A percentile compares a stretch with the other conserved stretches of the same genome.
Conservation (phyloP, 1,284 basidiomycete species). For the Singerocomus inundabilis region DNA sequence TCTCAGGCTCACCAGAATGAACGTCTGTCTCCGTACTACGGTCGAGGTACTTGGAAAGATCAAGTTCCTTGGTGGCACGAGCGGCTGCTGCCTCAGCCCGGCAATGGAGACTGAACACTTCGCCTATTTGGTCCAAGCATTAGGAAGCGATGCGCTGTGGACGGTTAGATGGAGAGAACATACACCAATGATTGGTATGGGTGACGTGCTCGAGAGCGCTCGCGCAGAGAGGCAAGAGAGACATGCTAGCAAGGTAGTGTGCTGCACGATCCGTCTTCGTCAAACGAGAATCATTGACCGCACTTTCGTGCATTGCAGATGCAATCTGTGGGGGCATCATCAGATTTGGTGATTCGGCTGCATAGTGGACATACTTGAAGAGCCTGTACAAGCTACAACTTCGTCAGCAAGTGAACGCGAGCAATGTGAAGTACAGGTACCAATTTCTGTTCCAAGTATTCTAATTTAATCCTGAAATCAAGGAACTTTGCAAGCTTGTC, state of each 20-base stretch:
- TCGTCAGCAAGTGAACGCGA: slow-evolving; percentile 5
- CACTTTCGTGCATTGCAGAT: slow-evolving; percentile 26
- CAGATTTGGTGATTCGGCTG: neutral
- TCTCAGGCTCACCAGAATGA: neutral
- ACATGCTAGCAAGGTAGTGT: slow-evolving; percentile 9
- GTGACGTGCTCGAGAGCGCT: slow-evolving; percentile 1
- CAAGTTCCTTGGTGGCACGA: slow-evolving; percentile 3
- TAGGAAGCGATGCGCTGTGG: neutral
- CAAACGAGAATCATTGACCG: slow-evolving; percentile 16
- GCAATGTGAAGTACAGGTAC: slow-evolving; percentile 1
- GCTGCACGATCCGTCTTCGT: slow-evolving; percentile 4
- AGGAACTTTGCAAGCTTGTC: slow-evolving; percentile 16
- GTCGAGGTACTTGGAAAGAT: slow-evolving; percentile 8
- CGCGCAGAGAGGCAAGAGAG: slow-evolving; percentile 17
- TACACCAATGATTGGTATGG: slow-evolving; percentile 10
- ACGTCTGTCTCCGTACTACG: neutral
- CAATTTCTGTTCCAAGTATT: slow-evolving; percentile 11
- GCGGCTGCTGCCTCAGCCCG: slow-evolving; percentile 7
- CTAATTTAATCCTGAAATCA: neutral
- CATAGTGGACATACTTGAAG: slow-evolving; percentile 19
- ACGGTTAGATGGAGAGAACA: slow-evolving; percentile 4
- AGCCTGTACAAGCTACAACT: slow-evolving; percentile 15
- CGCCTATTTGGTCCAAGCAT: slow-evolving; percentile 10
- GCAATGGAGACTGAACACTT: slow-evolving; percentile 4
- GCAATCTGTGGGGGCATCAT: slow-evolving; percentile 16